These are phyloP conservation scores for Blastocystis sp. DNA, from an alignment of 352 stramenopile genomes.

Conservation along the genomic window DNA sequence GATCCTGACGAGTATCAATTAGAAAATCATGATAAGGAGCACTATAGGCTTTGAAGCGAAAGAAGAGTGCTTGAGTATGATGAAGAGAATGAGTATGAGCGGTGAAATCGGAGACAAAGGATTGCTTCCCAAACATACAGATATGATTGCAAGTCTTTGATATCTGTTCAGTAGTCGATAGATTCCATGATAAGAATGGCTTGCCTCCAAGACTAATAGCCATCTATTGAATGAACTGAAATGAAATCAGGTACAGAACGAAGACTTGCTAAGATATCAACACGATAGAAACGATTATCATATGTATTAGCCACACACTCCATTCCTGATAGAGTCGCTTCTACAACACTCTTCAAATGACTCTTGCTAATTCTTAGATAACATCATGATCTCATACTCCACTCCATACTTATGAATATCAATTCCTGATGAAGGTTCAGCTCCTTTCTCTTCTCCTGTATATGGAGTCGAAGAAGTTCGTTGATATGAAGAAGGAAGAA, in stretches of 20 bases:
- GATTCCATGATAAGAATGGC: constrained; percentile 16
- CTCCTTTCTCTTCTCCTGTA: constrained; percentile 14
- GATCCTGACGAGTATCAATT: neutral
- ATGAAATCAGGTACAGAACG: neutral
- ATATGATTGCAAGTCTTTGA: neutral
- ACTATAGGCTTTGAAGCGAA: constrained; percentile 31
- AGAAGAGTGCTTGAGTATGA: neutral
- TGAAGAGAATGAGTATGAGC: neutral
- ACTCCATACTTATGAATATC: neutral
- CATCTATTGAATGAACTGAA: neutral
- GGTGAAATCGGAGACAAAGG: neutral
- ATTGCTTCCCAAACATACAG: constrained; percentile 36
- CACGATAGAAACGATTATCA: constrained; percentile 43
- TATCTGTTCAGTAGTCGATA: too few species aligned
- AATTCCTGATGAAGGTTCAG: neutral
- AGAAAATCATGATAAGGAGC: constrained; percentile 35
- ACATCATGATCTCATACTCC: neutral
- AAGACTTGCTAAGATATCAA: neutral
- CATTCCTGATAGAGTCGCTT: neutral
- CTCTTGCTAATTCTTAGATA: constrained; percentile 1
- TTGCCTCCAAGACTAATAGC: neutral
- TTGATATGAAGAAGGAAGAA: constrained; percentile 48
- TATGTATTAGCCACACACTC: constrained; percentile 9
- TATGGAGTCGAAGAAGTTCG: neutral
- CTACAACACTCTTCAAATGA: neutral